Evolutionary conservation across 1,139 yeast species (phyloP).

Genomic region (Blastobotrys serpentis): DNA sequence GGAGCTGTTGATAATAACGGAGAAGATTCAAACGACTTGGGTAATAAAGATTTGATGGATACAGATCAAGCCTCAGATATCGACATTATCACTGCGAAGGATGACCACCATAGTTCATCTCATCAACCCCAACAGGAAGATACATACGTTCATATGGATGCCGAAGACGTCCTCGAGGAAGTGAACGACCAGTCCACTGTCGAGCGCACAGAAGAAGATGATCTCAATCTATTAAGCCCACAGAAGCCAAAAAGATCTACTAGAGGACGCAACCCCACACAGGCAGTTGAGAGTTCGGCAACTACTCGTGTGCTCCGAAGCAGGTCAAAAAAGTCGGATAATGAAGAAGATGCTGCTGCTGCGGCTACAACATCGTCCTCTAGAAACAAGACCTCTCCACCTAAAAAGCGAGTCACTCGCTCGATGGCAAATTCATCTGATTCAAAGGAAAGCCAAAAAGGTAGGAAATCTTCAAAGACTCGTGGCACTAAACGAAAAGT

Average conservation of each 20-base stretch:
- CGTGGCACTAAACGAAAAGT: conserved; percentile 14
- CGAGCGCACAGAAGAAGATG: neutral
- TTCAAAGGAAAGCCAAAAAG: neutral
- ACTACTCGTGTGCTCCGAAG: neutral
- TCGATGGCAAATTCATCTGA: conserved; percentile 8
- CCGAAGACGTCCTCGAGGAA: conserved; percentile 3
- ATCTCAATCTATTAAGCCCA: conserved; percentile 3
- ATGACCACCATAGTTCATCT: neutral
- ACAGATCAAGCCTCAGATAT: neutral
- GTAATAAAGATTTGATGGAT: too few relatives aligned
- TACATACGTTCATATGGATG: neutral
- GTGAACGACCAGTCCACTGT: neutral
- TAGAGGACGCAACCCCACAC: conserved; percentile 6
- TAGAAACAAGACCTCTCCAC: neutral
- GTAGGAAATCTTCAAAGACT: neutral
- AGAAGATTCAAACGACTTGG: neutral
- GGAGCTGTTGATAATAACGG: neutral
- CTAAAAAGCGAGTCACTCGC: conserved; percentile 10
- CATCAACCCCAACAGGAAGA: neutral
- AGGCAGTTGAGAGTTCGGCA: conserved; percentile 2
- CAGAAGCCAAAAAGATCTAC: conserved; percentile 1
- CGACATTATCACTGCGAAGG: conserved; percentile 6
- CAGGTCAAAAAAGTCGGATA: conserved; percentile 1
- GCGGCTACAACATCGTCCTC: neutral
- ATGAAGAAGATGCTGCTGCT: neutral